phyloP scores from a whole-genome alignment of 164 flowering plant genomes.

The Brasenia schreberi region DNA sequence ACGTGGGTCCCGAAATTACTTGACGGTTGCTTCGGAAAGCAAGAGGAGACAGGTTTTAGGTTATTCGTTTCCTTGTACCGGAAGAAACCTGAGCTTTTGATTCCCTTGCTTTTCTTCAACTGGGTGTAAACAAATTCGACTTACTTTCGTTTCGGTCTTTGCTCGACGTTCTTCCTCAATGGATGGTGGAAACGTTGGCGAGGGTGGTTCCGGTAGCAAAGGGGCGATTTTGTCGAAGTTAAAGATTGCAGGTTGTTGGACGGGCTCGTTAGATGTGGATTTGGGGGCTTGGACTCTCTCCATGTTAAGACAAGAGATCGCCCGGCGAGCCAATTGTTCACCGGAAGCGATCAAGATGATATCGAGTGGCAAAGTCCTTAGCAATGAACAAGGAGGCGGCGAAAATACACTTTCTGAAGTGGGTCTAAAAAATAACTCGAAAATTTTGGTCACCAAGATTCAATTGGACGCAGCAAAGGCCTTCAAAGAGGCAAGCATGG shows the following conservation, averaged over 20 bases:
- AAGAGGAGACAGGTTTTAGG: too few relatives aligned
- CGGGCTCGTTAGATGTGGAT: conserved; percentile 64
- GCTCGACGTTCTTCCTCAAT: too few relatives aligned
- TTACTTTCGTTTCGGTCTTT: too few relatives aligned
- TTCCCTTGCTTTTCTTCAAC: too few relatives aligned
- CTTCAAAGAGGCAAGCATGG: conserved; percentile 29
- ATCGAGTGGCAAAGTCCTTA: conserved; percentile 50
- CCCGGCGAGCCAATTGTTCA: conserved; percentile 33
- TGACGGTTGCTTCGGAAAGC: too few relatives aligned
- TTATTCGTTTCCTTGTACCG: too few relatives aligned
- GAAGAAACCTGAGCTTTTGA: too few relatives aligned
- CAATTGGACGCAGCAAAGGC: conserved; percentile 33
- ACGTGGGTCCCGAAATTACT: too few relatives aligned
- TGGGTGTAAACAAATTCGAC: too few relatives aligned
- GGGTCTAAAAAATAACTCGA: conserved; percentile 64
- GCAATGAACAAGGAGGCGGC: conserved; percentile 35
- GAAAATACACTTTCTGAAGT: conserved; percentile 28
- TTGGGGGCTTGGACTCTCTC: conserved; percentile 52
- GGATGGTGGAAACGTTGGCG: too few relatives aligned
- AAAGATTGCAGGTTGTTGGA: conserved; percentile 72
- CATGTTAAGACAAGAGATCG: conserved; percentile 53
- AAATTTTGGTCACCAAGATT: conserved; percentile 39
- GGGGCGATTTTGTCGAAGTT: conserved; percentile 22
- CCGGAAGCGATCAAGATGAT: conserved; percentile 55
- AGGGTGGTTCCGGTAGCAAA: too few relatives aligned